Percentiles rank a stretch among this genome's conserved stretches.
Evolutionary conservation across 1,284 basidiomycete species (phyloP).

Genomic region (Melampsora americana): DNA sequence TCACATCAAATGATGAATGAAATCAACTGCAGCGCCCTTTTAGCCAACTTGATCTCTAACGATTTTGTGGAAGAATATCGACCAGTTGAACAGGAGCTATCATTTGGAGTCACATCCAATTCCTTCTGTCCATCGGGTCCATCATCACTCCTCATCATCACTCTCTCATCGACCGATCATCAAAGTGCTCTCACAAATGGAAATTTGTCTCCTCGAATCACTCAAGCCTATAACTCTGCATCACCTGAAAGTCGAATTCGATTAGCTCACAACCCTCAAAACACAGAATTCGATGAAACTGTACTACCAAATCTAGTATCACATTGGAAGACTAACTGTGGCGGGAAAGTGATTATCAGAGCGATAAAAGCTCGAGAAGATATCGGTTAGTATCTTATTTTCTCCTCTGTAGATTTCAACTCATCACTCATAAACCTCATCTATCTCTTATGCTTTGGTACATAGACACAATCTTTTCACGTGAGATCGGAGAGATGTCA

Average conservation of each 20-base stretch:
- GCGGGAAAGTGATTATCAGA: constrained; percentile 7
- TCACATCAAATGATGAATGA: background rate
- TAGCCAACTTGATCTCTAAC: background rate
- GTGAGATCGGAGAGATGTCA: background rate
- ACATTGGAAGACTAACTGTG: constrained; percentile 10
- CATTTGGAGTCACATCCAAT: background rate
- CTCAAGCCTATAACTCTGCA: constrained; percentile 10
- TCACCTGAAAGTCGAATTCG: background rate
- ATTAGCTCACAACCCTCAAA: constrained; percentile 10
- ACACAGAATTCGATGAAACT: background rate
- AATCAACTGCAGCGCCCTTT: background rate
- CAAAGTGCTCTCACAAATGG: background rate
- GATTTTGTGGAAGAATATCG: background rate
- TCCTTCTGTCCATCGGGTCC: constrained; percentile 12
- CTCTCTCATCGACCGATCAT: constrained; percentile 4
- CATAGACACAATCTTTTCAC: constrained; percentile 19
- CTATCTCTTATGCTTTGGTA: too few relatives aligned
- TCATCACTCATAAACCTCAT: background rate
- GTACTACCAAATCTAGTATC: constrained; percentile 2
- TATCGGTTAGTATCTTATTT: constrained; percentile 2
- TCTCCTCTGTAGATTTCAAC: background rate
- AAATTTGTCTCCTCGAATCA: constrained; percentile 19
- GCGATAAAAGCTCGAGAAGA: constrained; percentile 8
- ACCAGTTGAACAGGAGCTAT: background rate
- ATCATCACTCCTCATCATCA: constrained; percentile 20